Evolutionary conservation across 176 grass and related monocot species (phyloP), one percentile per base, ranked within the genome.

Genomic region (Rhipidocladum racemiflorum): DNA sequence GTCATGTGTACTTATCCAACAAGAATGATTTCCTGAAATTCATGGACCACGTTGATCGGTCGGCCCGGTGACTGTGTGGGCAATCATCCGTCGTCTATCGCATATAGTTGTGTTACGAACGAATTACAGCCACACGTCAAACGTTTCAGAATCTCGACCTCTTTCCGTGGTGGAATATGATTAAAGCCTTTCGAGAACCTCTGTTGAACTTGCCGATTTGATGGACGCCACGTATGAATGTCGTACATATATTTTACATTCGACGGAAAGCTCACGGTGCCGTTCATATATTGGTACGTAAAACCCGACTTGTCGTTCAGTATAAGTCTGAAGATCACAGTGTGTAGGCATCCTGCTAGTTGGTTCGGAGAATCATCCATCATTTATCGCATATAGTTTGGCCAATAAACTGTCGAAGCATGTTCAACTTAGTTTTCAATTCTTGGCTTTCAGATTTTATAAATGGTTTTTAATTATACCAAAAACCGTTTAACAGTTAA

Each of bases 81-180:
- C 73, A 55, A 64, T 70, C 86, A 54, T 64, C 24, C 48, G 10
- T 18, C 17, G 43, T 64, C 34, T 24, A 18, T 18, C 17, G 45
- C 5, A 27, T 48, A n/a, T 48, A 20, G 42, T 28, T 20, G 35
- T 59, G 16, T n/a, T 32, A 2, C 12, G 49, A 27, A 10, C 0
- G 49, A 51, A 75, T 29, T 76, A 45, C 42, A 75, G 34, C 82
- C 70, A 85, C 87, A 69, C 10, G 12, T 18, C 60, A 49, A 67
- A 29, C 75, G 30, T 57, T 80, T 74, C 20, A 46, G 59, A 83
- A 72, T 61, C 25, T 72, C 71, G 14, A 18, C 4, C 43, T 77
- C n/a, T 24, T 49, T 45, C 44, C 72, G 28, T 53, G 50, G 81
- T 73, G 86, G 59, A 49, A 73, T 34, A 56, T 42, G 60, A 57